These are phyloP conservation scores for Hemerocallis citrina DNA, from an alignment of 106 monocot genomes.

Conservation along the genomic window DNA sequence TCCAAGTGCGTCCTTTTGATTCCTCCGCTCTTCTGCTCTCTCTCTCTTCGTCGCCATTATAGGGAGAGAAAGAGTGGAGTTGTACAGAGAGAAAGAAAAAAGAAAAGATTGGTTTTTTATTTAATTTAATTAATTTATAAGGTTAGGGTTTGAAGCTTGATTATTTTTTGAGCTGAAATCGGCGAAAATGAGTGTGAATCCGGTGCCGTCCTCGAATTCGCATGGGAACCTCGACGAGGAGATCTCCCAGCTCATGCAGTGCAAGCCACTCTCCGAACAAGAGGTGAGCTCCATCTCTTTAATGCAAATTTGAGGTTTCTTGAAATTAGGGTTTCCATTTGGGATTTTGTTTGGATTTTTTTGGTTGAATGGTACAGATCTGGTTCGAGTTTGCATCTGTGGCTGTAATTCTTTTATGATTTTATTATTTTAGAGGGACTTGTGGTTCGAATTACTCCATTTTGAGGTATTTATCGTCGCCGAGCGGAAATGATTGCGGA, in stretches of 20 bases:
- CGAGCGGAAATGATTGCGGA: too few relatives aligned
- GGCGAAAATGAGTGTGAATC: conserved; percentile 35
- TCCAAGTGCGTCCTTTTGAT: too few relatives aligned
- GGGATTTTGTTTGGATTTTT: background rate
- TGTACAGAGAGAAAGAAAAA: too few relatives aligned
- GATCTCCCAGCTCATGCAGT: conserved; percentile 70
- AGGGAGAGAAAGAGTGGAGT: too few relatives aligned
- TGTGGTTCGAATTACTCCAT: background rate
- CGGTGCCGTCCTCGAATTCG: conserved; percentile 23
- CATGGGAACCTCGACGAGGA: conserved; percentile 58
- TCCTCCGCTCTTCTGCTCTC: too few relatives aligned
- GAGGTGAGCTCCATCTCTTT: conserved; percentile 29
- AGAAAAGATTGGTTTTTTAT: too few relatives aligned
- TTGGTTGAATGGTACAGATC: background rate
- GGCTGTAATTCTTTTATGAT: background rate
- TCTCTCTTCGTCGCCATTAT: too few relatives aligned
- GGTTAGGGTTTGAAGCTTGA: too few relatives aligned
- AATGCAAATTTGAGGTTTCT: background rate
- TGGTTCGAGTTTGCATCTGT: background rate
- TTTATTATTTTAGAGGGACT: background rate
- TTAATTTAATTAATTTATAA: too few relatives aligned
- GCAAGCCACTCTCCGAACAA: conserved; percentile 61
- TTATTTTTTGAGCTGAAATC: background rate
- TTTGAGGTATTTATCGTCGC: background rate
- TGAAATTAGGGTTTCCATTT: background rate